Conservation (phyloP, 2,329 filamentous ascomycete species). For the Cladophialophora immunda region DNA sequence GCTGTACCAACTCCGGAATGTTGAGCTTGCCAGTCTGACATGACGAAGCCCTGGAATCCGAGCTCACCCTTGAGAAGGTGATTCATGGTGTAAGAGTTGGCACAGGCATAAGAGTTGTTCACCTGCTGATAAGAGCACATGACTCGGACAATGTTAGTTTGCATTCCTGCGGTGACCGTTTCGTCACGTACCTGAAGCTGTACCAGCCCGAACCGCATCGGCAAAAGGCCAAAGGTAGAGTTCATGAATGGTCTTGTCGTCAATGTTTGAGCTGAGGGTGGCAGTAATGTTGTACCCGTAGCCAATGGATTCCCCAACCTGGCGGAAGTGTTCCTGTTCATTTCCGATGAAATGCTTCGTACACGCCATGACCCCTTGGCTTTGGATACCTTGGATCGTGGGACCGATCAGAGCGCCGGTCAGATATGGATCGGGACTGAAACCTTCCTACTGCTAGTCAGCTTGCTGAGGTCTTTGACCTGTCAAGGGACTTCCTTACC, state of each 20-base stretch:
- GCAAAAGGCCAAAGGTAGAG: conserved; percentile 72
- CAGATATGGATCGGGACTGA: conserved; percentile 77
- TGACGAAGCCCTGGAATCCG: conserved; percentile 76
- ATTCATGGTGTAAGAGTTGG: conserved; percentile 69
- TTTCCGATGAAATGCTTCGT: conserved; percentile 80
- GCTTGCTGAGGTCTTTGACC: neutral
- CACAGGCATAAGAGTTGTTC: conserved; percentile 73
- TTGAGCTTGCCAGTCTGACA: conserved; percentile 79
- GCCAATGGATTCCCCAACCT: conserved; percentile 64
- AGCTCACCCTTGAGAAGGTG: conserved; percentile 74
- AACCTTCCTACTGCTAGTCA: conserved; percentile 51
- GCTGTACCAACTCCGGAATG: conserved; percentile 74
- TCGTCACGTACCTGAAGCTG: conserved; percentile 59
- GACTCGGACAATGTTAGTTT: conserved; percentile 23
- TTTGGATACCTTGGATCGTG: conserved; percentile 81
- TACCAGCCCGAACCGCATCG: conserved; percentile 72
- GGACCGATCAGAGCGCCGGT: conserved; percentile 76
- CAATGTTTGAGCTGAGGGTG: conserved; percentile 67
- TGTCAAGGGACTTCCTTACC: conserved; percentile 49
- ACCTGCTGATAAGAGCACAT: conserved; percentile 80
- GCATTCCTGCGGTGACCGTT: neutral
- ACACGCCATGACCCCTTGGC: conserved; percentile 81
- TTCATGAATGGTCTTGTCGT: conserved; percentile 71
- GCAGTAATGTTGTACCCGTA: conserved; percentile 72
- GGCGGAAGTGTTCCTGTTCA: conserved; percentile 78